Percentiles rank a stretch among this genome's conserved stretches.
Conservation (phyloP, 805 yeast genomes). For the Kodamaea jinghongensis region DNA sequence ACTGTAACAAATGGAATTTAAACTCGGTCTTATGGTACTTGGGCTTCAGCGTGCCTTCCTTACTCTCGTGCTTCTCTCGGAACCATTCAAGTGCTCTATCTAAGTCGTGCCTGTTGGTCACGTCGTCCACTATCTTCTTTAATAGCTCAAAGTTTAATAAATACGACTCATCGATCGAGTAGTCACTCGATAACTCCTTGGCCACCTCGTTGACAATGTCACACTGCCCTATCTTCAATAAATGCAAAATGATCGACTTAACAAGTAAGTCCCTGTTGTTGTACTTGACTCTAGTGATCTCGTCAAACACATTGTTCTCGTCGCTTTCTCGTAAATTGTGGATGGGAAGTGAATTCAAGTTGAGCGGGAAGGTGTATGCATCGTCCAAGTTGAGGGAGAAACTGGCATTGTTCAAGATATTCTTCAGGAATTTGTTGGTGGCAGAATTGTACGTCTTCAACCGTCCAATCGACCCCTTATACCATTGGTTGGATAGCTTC, state of each 20-base stretch:
- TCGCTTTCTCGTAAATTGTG: slow-evolving; percentile 1
- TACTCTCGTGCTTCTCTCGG: slow-evolving; percentile 14
- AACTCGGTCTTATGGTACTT: slow-evolving; percentile 29
- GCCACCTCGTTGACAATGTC: slow-evolving; percentile 31
- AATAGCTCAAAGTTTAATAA: slow-evolving; percentile 27
- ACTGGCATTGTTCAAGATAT: slow-evolving; percentile 25
- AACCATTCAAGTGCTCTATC: slow-evolving; percentile 34
- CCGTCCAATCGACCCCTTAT: slow-evolving; percentile 29
- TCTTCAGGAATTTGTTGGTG: slow-evolving; percentile 33
- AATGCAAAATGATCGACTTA: slow-evolving; percentile 38
- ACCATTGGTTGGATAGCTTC: slow-evolving; percentile 28
- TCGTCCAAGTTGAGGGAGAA: slow-evolving; percentile 35
- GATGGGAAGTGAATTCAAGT: slow-evolving; percentile 4
- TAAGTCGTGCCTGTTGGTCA: slow-evolving; percentile 31
- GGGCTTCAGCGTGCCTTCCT: slow-evolving; percentile 6
- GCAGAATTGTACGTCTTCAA: slow-evolving; percentile 37
- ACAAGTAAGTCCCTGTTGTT: slow-evolving; percentile 30
- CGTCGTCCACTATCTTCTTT: slow-evolving; percentile 33
- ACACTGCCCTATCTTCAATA: slow-evolving; percentile 40
- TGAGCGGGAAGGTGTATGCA: slow-evolving; percentile 40
- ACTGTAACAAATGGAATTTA: slow-evolving; percentile 41
- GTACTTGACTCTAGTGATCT: background rate
- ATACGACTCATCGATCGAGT: slow-evolving; percentile 20
- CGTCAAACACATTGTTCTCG: background rate
- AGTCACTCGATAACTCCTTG: slow-evolving; percentile 17